Evolutionary conservation across 169 alveolate species (phyloP).

Genomic region (Plasmodium inui): DNA sequence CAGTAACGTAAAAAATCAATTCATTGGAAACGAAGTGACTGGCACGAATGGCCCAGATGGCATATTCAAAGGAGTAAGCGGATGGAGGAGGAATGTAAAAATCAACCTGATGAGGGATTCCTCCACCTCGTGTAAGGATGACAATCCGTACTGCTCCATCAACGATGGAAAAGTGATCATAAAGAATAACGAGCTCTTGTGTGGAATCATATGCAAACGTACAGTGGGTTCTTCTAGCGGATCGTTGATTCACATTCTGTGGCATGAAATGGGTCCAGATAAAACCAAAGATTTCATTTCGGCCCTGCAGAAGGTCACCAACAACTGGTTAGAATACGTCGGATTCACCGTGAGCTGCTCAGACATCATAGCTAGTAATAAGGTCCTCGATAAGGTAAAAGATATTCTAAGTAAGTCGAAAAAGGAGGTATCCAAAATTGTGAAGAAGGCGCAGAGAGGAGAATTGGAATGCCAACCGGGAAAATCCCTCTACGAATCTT

Average conservation of each 20-base stretch:
- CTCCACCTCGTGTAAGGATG: constrained; percentile 77
- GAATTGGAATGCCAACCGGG: constrained; percentile 99
- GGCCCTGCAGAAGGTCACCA: constrained; percentile 95
- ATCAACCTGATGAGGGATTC: constrained; percentile 76
- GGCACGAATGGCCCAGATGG: constrained; percentile 11
- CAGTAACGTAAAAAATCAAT: not conserved
- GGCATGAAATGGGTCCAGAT: constrained; percentile 99
- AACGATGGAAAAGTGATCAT: constrained; percentile 91
- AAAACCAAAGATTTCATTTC: constrained; percentile 96
- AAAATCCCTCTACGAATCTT: constrained; percentile 97
- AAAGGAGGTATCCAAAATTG: constrained; percentile 88
- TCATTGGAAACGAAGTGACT: not conserved
- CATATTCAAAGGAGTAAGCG: constrained; percentile 82
- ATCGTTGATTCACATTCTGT: constrained; percentile 96
- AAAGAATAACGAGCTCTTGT: constrained; percentile 95
- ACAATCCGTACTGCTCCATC: constrained; percentile 82
- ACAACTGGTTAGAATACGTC: constrained; percentile 96
- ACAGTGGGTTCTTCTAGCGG: constrained; percentile 99
- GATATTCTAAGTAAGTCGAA: constrained; percentile 90
- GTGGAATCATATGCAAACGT: constrained; percentile 97
- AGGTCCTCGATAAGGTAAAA: constrained; percentile 91
- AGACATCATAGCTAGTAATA: constrained; percentile 97
- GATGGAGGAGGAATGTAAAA: constrained; percentile 77
- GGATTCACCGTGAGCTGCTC: constrained; percentile 99
- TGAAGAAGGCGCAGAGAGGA: constrained; percentile 95